phyloP scores from a whole-genome alignment of 306 rosid genomes.

The Glycine tomentella region DNA sequence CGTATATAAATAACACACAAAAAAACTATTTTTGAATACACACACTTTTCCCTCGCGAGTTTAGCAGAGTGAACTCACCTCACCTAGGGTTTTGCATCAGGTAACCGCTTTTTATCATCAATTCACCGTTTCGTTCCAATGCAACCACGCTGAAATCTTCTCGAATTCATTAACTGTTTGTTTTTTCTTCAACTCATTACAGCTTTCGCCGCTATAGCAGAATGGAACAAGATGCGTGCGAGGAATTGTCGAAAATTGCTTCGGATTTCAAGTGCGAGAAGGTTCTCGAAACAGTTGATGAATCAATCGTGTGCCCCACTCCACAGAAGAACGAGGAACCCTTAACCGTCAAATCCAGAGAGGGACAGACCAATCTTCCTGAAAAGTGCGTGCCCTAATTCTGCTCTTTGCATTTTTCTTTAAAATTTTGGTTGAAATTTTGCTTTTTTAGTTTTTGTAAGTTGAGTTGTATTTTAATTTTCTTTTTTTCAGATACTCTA shows the following conservation, averaged over 20 bases:
- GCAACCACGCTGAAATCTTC: background rate
- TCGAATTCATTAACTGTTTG: conserved; percentile 11
- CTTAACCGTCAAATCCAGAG: conserved; percentile 43
- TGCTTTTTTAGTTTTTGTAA: too few relatives aligned
- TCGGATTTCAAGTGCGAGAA: conserved; percentile 35
- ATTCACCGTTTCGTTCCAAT: conserved; percentile 13
- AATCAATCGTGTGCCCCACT: conserved; percentile 58
- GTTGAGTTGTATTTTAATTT: background rate
- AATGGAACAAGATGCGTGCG: conserved; percentile 51
- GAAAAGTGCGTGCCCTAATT: conserved; percentile 50
- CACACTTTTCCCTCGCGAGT: conserved; percentile 47
- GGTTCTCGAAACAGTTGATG: conserved; percentile 42
- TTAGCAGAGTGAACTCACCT: background rate
- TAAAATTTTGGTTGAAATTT: background rate
- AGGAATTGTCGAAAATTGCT: conserved; percentile 30
- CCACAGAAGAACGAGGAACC: conserved; percentile 62
- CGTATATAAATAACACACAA: background rate
- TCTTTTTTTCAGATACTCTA: conserved; percentile 53
- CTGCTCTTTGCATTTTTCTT: conserved; percentile 15
- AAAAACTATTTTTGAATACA: background rate
- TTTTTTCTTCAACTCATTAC: background rate
- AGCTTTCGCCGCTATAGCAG: conserved; percentile 16
- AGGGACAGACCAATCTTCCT: conserved; percentile 49
- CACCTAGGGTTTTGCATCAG: conserved; percentile 27
- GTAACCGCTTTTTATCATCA: background rate